Percentiles rank a stretch among this genome's conserved stretches.
Evolutionary conservation across 176 grass and related monocot genomes (phyloP).

Genomic region (Ampelocalamus luodianensis): DNA sequence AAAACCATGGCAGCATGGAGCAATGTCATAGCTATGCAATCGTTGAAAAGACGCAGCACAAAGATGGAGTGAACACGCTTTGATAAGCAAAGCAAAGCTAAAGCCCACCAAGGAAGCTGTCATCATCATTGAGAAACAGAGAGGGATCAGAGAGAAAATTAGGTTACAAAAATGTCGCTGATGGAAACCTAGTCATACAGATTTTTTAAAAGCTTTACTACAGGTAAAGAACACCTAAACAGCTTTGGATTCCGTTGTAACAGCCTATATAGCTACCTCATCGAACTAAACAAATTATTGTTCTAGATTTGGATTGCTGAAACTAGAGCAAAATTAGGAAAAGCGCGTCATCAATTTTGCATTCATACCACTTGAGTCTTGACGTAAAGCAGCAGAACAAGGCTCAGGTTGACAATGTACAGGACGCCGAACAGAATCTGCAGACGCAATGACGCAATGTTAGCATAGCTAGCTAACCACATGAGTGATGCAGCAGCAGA

Average conservation of each 20-base stretch:
- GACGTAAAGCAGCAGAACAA: slow-evolving; percentile 79
- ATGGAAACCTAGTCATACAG: neutral
- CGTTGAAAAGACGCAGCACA: slow-evolving; percentile 93
- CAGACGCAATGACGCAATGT: slow-evolving; percentile 24
- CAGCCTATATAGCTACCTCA: neutral
- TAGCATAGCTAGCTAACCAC: neutral
- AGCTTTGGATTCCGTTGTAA: neutral
- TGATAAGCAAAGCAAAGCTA: slow-evolving; percentile 93
- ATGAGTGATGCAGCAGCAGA: neutral
- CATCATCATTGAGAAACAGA: slow-evolving; percentile 36
- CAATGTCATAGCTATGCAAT: slow-evolving; percentile 89
- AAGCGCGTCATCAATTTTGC: neutral
- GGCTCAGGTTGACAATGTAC: slow-evolving; percentile 78
- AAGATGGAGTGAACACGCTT: slow-evolving; percentile 94
- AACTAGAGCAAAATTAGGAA: neutral
- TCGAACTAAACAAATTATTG: neutral
- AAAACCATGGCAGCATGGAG: slow-evolving; percentile 83
- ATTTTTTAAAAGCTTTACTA: neutral
- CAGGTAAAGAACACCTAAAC: neutral
- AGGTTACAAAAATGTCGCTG: neutral
- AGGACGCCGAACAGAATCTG: slow-evolving; percentile 87
- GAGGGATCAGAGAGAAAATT: slow-evolving; percentile 25
- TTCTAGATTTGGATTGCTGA: neutral
- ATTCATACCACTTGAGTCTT: slow-evolving; percentile 82
- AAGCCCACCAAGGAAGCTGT: slow-evolving; percentile 96